These are phyloP conservation scores for Herpotrichia juniperi DNA, from an alignment of 2,329 filamentous ascomycete species.

Conservation along the genomic window DNA sequence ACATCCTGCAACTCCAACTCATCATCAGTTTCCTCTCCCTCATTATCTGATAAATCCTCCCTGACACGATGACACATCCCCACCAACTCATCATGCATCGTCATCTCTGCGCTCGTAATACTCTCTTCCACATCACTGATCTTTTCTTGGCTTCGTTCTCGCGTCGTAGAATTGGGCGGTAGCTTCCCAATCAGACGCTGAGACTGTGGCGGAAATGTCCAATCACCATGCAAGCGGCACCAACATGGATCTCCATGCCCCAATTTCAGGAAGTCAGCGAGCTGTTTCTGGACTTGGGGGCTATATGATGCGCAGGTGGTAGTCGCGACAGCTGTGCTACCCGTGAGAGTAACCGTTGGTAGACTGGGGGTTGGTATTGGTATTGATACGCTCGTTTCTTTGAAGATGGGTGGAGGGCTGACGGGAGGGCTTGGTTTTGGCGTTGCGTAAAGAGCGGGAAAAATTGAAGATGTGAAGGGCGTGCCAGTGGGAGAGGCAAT, in stretches of 20 bases:
- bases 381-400: background rate
- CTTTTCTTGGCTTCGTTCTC: background rate
- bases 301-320: background rate
- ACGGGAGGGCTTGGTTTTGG: background rate
- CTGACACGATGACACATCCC: background rate
- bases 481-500: background rate
- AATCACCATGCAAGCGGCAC: slow-evolving; percentile 15
- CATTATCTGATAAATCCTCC: background rate
- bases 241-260: slow-evolving; percentile 31
- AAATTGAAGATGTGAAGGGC: background rate
- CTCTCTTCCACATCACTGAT: background rate
- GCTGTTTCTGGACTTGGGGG: slow-evolving; percentile 5
- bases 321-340: no score
- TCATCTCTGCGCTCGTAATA: background rate
- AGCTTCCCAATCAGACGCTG: background rate
- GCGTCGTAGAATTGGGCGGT: background rate
- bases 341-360: no score
- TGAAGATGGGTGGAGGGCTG: background rate
- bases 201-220: background rate
- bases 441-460: background rate
- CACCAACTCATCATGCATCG: background rate
- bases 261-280: slow-evolving; percentile 22
- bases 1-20: background rate
- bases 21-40: background rate
- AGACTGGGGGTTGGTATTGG: background rate